Evolutionary conservation across 2,329 filamentous ascomycete genomes (phyloP), one percentile per base, ranked within the genome.

Genomic region (Phoma sp.): DNA sequence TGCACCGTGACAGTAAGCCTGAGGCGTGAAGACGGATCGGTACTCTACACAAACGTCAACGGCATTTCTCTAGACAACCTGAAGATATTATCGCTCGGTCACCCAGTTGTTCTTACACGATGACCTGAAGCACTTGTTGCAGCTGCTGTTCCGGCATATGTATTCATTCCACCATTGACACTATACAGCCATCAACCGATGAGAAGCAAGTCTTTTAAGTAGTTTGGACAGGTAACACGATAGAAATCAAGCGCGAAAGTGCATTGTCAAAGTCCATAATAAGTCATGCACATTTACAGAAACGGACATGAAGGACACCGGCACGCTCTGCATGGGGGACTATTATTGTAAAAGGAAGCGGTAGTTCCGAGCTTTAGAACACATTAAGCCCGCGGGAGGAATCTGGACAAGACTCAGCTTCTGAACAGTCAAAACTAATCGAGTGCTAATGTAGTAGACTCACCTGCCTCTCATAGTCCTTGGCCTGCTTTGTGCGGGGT

Each of bases 391-490:
- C 38, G 29, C 2, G 42, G 42, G 5, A 52, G 49, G 11, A 52
- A 46, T 10, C 49, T 46, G 18, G 10, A 46, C 8, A n/a, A 7
- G 3, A 18, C 30, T 45, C 29, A 51, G 13, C 13, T 7, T 24
- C 22, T 32, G 14, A n/a, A 11, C 13, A 4, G 8, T 33, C 30
- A n/a, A 10, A 33, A 33, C 13, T 6, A n/a, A 11, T 33, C 10
- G 4, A 4, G 30, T n/a, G 11, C 3, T 9, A 18, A 22, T 5
- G n/a, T 10, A 18, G 35, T 36, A 18, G 6, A 47, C 47, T 58
- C 29, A 59, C 45, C 55, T 59, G 47, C 58, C 58, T 38, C 53
- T 50, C 52, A 55, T 48, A 46, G 42, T 64, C 22, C 59, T 45
- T 10, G 57, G 35, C 37, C 55, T 58, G 13, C 22, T 56, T 24